Conservation (phyloP, 2,329 filamentous ascomycete species). For the Colletotrichum endophyticum region DNA sequence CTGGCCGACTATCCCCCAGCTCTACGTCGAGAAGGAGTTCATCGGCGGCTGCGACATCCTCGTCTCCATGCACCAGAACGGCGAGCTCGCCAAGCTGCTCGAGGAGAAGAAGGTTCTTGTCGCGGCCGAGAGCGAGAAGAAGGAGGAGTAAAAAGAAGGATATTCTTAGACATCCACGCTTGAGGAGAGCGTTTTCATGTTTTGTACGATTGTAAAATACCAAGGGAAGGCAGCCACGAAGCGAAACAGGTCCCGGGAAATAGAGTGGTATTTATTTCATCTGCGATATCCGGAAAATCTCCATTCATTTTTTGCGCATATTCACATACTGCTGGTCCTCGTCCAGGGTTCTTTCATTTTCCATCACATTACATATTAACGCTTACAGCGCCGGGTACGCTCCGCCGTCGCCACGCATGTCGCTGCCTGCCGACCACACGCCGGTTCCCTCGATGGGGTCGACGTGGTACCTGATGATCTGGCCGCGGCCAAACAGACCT, state of each 20-base stretch:
- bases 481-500: constrained; percentile 81
- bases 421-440: constrained; percentile 89
- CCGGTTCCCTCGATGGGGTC: constrained; percentile 71
- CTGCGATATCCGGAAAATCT: neutral
- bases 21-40: constrained; percentile 96
- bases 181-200: neutral
- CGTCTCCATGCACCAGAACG: constrained; percentile 96
- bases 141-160: constrained; percentile 30
- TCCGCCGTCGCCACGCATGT: constrained; percentile 82
- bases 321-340: neutral
- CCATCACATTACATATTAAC: neutral
- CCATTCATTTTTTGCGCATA: neutral
- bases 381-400: constrained; percentile 53
- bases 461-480: constrained; percentile 80
- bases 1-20: constrained; percentile 97
- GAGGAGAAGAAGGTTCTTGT: constrained; percentile 88
- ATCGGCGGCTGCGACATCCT: constrained; percentile 97
- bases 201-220: constrained; percentile 21
- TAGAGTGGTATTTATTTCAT: constrained; percentile 2
- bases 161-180: neutral
- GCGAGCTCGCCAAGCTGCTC: constrained; percentile 87
- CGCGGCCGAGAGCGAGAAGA: constrained; percentile 51
- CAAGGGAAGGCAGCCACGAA: neutral
- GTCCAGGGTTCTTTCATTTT: neutral
- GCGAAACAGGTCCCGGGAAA: neutral